phyloP scores from a whole-genome alignment of 2,329 filamentous ascomycete genomes.

The Claviceps maximensis region DNA sequence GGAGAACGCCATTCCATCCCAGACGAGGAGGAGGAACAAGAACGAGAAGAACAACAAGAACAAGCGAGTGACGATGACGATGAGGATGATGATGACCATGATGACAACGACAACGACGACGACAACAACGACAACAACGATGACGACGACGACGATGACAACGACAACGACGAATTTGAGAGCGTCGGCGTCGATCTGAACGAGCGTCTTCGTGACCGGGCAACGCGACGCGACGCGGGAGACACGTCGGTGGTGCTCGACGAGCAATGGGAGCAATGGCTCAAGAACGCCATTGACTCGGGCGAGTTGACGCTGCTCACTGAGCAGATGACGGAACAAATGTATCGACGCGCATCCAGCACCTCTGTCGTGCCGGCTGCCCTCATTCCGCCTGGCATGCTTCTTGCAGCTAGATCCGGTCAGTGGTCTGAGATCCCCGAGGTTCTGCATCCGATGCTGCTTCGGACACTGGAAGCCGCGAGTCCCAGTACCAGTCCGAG shows the following conservation, averaged over 20 bases:
- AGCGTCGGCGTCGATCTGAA: constrained; percentile 52
- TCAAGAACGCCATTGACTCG: constrained; percentile 55
- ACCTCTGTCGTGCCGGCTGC: constrained; percentile 17
- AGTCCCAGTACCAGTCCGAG: constrained; percentile 5
- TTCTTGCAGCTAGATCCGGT: constrained; percentile 41
- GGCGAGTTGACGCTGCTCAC: constrained; percentile 33
- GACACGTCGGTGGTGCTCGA: constrained; percentile 47
- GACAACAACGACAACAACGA: not conserved
- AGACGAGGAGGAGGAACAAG: constrained; percentile 8
- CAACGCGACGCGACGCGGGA: constrained; percentile 48
- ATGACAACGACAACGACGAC: not conserved
- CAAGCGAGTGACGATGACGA: not conserved
- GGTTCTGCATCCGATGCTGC: constrained; percentile 38
- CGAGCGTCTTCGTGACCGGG: constrained; percentile 50
- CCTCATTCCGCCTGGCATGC: constrained; percentile 37
- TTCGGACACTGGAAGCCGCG: constrained; percentile 31
- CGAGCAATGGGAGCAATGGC: constrained; percentile 62
- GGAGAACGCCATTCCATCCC: not conserved
- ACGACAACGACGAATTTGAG: constrained; percentile 18
- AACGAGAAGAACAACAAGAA: constrained; percentile 10
- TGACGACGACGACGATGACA: constrained; percentile 1
- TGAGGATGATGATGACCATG: not conserved
- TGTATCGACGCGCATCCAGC: constrained; percentile 18
- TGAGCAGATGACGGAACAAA: constrained; percentile 27
- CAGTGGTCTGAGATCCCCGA: constrained; percentile 46